These are phyloP conservation scores for Fraxinus excelsior DNA, from an alignment of 257 asterid species.

Conservation along the genomic window DNA sequence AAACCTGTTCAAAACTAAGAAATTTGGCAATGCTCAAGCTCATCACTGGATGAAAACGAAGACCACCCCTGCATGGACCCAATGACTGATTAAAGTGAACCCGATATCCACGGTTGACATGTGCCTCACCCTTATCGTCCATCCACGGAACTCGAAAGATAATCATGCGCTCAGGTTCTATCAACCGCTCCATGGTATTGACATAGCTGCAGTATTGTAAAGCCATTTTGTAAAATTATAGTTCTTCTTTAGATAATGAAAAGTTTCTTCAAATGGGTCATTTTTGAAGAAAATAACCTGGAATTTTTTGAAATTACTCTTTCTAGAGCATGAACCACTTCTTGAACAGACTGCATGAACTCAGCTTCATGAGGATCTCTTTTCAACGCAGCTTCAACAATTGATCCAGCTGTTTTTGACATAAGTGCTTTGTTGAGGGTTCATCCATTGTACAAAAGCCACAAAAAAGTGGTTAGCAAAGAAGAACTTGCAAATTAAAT, in stretches of 20 bases:
- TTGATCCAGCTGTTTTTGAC: conserved; percentile 99
- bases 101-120: conserved; percentile 92
- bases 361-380: conserved; percentile 97
- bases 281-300: conserved; percentile 47
- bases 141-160: conserved; percentile 96
- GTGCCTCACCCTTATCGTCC: conserved; percentile 93
- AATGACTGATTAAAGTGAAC: conserved; percentile 92
- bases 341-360: conserved; percentile 92
- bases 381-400: conserved; percentile 90
- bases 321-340: conserved; percentile 93
- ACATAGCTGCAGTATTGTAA: conserved; percentile 63
- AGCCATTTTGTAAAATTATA: conserved; percentile 22
- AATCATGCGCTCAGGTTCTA: conserved; percentile 90
- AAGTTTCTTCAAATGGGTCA: conserved; percentile 1
- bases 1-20: conserved; percentile 92
- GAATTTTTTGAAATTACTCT: conserved; percentile 95
- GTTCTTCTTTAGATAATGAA: conserved; percentile 8
- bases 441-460: conserved; percentile 31
- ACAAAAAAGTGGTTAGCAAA: background rate
- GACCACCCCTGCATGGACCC: conserved; percentile 99
- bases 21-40: conserved; percentile 92
- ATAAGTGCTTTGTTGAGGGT: conserved; percentile 71
- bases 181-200: conserved; percentile 89
- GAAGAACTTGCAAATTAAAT: conserved; percentile 17
- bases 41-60: conserved; percentile 92